Evolutionary conservation across 352 stramenopile species (phyloP), one percentile per base, ranked within the genome.

Genomic region (Saprolegnia diclina): DNA sequence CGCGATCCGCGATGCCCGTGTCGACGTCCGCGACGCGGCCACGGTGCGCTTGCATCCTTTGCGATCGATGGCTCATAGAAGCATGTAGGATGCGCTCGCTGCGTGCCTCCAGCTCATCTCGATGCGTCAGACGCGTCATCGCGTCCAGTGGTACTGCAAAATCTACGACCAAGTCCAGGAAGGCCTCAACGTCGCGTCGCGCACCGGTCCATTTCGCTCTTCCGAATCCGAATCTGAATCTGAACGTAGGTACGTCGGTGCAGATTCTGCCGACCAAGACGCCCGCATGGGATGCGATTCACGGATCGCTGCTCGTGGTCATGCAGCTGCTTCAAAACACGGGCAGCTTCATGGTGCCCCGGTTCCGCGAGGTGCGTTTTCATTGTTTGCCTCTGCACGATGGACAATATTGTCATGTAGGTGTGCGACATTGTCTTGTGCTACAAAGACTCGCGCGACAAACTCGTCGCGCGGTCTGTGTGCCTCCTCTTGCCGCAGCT

Each of bases 291-390:
- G 85, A 91, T 56, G 85, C 79, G 42, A 83, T 92, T 0, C 97
- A 99, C 73, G 97, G 97, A 13, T 98, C 95, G 7, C 77, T 99
- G 22, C 77, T 99, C 0, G 91, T 97, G 10, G 91, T 99, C 24
- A 85, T 87, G 32, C 92, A 98, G 61, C 85, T 99, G 66, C 79
- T 99, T 35, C 80, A 96, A 11, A 90, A 98, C 73, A 97, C 96
- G 5, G 85, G 93, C 1, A 76, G 85, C n/a, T 99, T 99, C 74
- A 98, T 99, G 86, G 79, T 98, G 35, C 96, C 97, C 9, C 85
- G 97, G 6, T 99, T 98, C 74, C 92, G 96, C 63, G 94, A 98
- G 83, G 83, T 98, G 0, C 16, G 32, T 19, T 61, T 26, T 52
- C 38, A 13, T 35, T 24, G 54, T 64, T 35, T n/a, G n/a, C n/a